Conservation (phyloP, 1,284 basidiomycete species). For the Cystobasidiaceae sp. region DNA sequence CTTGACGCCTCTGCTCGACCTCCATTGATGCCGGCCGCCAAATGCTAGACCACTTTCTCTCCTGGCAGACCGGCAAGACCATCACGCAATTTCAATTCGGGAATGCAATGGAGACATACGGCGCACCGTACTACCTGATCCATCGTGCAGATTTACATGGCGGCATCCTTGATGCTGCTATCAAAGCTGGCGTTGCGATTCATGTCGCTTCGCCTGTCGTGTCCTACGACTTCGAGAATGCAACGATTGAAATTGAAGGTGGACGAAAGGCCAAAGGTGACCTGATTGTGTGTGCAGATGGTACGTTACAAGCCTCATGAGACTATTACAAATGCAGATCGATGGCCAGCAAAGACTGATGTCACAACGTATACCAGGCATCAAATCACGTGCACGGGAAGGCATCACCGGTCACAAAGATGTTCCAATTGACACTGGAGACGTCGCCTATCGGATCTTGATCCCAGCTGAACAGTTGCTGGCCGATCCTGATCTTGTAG, state of each 20-base stretch:
- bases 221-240: slow-evolving; percentile 37
- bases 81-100: slow-evolving; percentile 31
- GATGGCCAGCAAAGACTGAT: slow-evolving; percentile 33
- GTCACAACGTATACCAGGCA: slow-evolving; percentile 41
- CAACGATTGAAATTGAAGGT: slow-evolving; percentile 15
- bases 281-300: slow-evolving; percentile 46
- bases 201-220: slow-evolving; percentile 36
- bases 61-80: slow-evolving; percentile 25
- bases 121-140: slow-evolving; percentile 35
- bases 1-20: slow-evolving; percentile 25
- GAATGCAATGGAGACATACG: slow-evolving; percentile 25
- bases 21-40: slow-evolving; percentile 14
- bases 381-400: slow-evolving; percentile 32
- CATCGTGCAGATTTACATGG: slow-evolving; percentile 46
- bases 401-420: neutral
- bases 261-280: slow-evolving; percentile 45
- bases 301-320: slow-evolving; percentile 41
- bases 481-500: slow-evolving; percentile 46
- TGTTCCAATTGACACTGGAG: slow-evolving; percentile 44
- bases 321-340: slow-evolving; percentile 40
- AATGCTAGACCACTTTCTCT: slow-evolving; percentile 4
- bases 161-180: slow-evolving; percentile 39
- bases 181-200: slow-evolving; percentile 41
- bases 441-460: slow-evolving; percentile 45
- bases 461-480: slow-evolving; percentile 42